phyloP scores from a whole-genome alignment of 441 rosid genomes.

The Aleurites moluccanus region DNA sequence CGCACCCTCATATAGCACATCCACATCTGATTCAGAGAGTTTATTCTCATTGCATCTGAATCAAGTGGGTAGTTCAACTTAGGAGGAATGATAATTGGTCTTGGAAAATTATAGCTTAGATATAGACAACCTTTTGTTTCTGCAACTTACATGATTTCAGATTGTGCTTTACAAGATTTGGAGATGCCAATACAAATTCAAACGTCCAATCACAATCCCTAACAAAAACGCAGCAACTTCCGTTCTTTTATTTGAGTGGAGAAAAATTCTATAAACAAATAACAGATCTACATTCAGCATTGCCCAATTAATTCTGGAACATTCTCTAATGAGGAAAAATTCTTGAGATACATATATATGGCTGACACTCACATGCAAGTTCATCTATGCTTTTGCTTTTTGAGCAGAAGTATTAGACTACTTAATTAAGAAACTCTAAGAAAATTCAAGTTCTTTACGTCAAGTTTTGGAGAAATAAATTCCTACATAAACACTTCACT shows the following conservation, averaged over 20 bases:
- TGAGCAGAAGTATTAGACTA: background rate
- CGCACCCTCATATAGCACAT: no score
- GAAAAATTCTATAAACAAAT: constrained; percentile 6
- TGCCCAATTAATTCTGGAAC: background rate
- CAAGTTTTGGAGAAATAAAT: background rate
- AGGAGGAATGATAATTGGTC: background rate
- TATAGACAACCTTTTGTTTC: constrained; percentile 33
- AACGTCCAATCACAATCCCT: constrained; percentile 13
- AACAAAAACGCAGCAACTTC: constrained; percentile 8
- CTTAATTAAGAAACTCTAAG: no score
- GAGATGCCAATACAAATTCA: constrained; percentile 2
- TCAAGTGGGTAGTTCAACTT: background rate
- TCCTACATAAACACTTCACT: background rate
- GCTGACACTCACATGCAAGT: constrained; percentile 8
- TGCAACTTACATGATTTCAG: constrained; percentile 48
- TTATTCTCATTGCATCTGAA: background rate
- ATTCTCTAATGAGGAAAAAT: no score
- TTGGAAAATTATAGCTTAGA: no score
- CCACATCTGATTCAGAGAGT: background rate
- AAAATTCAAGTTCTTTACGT: background rate
- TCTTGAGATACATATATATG: constrained; percentile 2
- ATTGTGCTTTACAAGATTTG: constrained; percentile 17
- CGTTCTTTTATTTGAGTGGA: constrained; percentile 6
- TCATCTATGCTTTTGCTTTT: background rate
- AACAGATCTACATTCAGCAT: constrained; percentile 11